Evolutionary conservation across 2,329 filamentous ascomycete genomes (phyloP), one percentile per base, ranked within the genome.

Genomic region (Colletotrichum euphorbiae): DNA sequence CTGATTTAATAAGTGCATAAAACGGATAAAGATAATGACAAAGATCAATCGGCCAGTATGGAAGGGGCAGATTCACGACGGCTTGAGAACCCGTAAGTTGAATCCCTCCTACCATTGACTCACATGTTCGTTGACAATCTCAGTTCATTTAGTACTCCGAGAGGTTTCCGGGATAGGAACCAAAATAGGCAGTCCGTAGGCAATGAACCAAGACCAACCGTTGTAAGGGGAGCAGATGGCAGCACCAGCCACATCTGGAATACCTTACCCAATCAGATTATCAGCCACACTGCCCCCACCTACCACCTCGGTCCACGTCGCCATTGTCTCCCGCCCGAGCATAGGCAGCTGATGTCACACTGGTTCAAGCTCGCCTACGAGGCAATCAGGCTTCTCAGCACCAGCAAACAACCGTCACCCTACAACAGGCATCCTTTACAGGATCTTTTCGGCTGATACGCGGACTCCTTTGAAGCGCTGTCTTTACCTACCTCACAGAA

Each of bases 1-100:
- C 66, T 21, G 66, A 59, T 42, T 50, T 42, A 51, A 11, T 13
- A 66, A 6, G 6, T 6, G 51, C 50, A 62, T 62, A 28, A 3
- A 9, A 19, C 51, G 13, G 33, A 5, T 19, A 28, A 28, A 28
- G 28, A 28, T 6, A 8, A 28, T 5, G 24, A 24, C 24, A 4
- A 4, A 5, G 24, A 24, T 24, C 24, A 24, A 24, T 24, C 24
- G 24, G 24, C 24, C 24, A 5, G 24, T 5, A 24, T 24, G 24
- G 24, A 24, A 24, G 24, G 21, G 24, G 24, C 4, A 24, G 24
- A 5, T 24, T 5, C 24, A 24, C 24, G 24, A 24, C 24, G 24
- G 24, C 24, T 24, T 24, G 24, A 24, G 24, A 24, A 24, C 5
- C 24, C 4, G 4, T 5, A 24, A 24, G 24, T 24, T 24, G 28